Percentiles rank a stretch among this genome's conserved stretches.
These are phyloP conservation scores for Pseudevernia furfuracea DNA, from an alignment of 495 filamentous ascomycete species.

Conservation along the genomic window DNA sequence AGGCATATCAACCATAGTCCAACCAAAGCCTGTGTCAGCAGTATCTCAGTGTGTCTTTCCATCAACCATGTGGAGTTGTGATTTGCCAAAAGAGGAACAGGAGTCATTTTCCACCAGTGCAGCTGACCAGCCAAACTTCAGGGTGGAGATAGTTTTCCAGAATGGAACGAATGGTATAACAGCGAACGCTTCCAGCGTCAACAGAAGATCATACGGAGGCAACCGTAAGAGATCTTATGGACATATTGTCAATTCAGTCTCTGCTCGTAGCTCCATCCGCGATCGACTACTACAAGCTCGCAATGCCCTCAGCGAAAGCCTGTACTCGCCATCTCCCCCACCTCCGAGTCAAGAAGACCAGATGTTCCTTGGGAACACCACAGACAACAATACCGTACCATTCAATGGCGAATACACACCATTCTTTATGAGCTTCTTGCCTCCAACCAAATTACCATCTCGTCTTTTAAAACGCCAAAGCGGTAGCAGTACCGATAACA, in stretches of 20 bases:
- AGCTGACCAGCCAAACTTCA: slow-evolving; percentile 64
- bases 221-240: slow-evolving; percentile 20
- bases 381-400: slow-evolving; percentile 58
- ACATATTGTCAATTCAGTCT: slow-evolving; percentile 29
- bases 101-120: slow-evolving; percentile 49
- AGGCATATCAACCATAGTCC: slow-evolving; percentile 67
- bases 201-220: slow-evolving; percentile 19
- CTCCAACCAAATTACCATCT: slow-evolving; percentile 26
- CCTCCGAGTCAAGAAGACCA: slow-evolving; percentile 63
- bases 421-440: slow-evolving; percentile 43
- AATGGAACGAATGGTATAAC: slow-evolving; percentile 51
- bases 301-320: slow-evolving; percentile 24
- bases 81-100: slow-evolving; percentile 68
- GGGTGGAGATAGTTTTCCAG: slow-evolving; percentile 69
- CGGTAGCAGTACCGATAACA: slow-evolving; percentile 16
- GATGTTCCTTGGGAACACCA: slow-evolving; percentile 73
- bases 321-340: slow-evolving; percentile 51
- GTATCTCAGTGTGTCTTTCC: slow-evolving; percentile 60
- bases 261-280: slow-evolving; percentile 31
- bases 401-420: slow-evolving; percentile 47
- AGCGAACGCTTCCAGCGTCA: slow-evolving; percentile 25
- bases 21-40: slow-evolving; percentile 49
- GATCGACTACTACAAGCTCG: slow-evolving; percentile 26
- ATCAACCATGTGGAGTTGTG: slow-evolving; percentile 71
- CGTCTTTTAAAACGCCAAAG: slow-evolving; percentile 7